Base-by-base conservation (phyloP, 1,284 basidiomycete species). In the Microbotryum lychnidis-dioicae region DNA sequence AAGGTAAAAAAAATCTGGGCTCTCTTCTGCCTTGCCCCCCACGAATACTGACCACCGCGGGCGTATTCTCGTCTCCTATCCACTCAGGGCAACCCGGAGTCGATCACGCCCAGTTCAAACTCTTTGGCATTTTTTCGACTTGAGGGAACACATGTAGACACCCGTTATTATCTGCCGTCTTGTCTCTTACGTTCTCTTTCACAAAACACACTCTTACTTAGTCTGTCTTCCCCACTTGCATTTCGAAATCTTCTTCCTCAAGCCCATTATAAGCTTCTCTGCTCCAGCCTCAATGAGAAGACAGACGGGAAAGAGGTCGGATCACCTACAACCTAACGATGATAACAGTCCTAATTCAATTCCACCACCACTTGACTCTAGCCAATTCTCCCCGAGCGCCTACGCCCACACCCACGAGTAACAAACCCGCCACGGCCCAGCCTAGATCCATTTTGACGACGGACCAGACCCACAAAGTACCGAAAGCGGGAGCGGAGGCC, bases 391-490 rank as follows among this genome's bases (percentile, higher is more conserved):
- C 66, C 27, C 54, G 56, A 33, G 37, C 31, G 61, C 58, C 61
- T n/a, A 63, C 54, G 2, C 58, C 60, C 3, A 50, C 46, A 0
- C 62, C 64, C 2, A 45, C 33, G 4, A 42, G 37, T 18, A 42
- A 5, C 10, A 68, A 29, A 29, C 56, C 62, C 2, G 23, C 49
- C 2, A 63, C 33, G 1, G 65, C 63, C 65, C 65, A 69, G 0
- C 20, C 57, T 5, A 69, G 50, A 20, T 69, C 67, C 51, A 69
- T 54, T 47, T 50, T 25, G 27, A 69, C 65, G 4, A 66, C 61
- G 21, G 54, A 63, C 67, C 67, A 69, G 37, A 63, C 64, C 67
- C 67, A 69, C 16, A 69, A 23, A 23, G 49, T 49, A 4, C 65
- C 67, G 3, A 64, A n/a, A 6, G 50, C 56, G 3, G 67, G 65